Evolutionary conservation across 1,284 basidiomycete species (phyloP), one percentile per base, ranked within the genome.

Genomic region (Macrocystidia cucumis): DNA sequence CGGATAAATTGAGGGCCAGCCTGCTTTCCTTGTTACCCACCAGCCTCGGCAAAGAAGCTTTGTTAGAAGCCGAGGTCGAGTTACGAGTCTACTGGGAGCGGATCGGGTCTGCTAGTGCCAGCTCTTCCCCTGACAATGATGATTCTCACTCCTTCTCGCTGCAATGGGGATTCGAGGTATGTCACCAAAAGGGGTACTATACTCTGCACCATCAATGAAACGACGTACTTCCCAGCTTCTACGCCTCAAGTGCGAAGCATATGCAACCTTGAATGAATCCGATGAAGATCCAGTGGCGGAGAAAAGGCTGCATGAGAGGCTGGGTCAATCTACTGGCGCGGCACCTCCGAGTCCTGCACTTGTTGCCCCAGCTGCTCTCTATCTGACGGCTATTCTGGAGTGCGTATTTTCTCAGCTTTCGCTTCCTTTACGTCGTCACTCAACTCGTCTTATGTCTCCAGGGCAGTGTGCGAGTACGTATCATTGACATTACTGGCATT

Each of bases 301-400:
- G 52, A 59, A 51, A 31, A 68, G 65, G 34, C 62, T 87, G 35
- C 68, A 74, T 44, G 72, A 78, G 37, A 65, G 66, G 34, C 75
- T 86, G 67, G 56, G 51, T 44, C 40, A 65, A 55, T 29, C 50
- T 8, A 59, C 57, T 31, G 66, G 67, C 4, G 3, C 11, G 17
- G 46, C 60, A 29, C 63, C 72, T 12, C 80, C 79, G 9, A 73
- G 68, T 35, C 47, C 69, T 20, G 52, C 66, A 2, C 60, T 81
- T n/a, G 59, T 92, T n/a, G 76, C 82, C 9, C 87, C 89, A 3
- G 85, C 90, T 16, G 82, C 86, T 11, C 56, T 93, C 29, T 95
- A 92, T 67, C 67, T 92, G 37, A 92, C 91, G 8, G 90, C 90
- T n/a, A 85, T 93, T 43, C 65, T 93, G 27, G 91, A 95, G 91